Evolutionary conservation across 2,329 filamentous ascomycete genomes (phyloP).

Genomic region (Cadophora sp.): DNA sequence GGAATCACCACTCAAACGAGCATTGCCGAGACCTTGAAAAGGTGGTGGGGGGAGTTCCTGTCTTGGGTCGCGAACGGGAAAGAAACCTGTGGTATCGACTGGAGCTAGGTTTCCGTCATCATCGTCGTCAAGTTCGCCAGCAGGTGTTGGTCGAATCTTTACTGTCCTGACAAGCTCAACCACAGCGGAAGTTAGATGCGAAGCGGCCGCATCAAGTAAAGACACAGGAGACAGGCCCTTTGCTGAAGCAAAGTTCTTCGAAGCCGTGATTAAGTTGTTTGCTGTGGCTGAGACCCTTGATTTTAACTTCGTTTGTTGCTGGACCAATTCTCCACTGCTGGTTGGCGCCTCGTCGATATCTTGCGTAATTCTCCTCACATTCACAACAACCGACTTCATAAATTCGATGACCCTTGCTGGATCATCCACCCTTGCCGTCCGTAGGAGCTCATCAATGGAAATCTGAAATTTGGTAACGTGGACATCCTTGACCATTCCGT

Average conservation of each 20-base stretch:
- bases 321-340: slow-evolving; percentile 57
- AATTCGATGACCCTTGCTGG: slow-evolving; percentile 79
- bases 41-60: slow-evolving; percentile 50
- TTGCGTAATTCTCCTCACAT: slow-evolving; percentile 83
- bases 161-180: slow-evolving; percentile 84
- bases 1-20: slow-evolving; percentile 68
- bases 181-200: slow-evolving; percentile 84
- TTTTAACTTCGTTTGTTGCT: slow-evolving; percentile 74
- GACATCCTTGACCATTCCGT: slow-evolving; percentile 86
- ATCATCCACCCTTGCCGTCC: slow-evolving; percentile 75
- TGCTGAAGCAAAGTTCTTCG: slow-evolving; percentile 86
- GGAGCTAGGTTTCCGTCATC: slow-evolving; percentile 73
- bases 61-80: slow-evolving; percentile 58
- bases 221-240: slow-evolving; percentile 92
- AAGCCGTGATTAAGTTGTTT: slow-evolving; percentile 93
- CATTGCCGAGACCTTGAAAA: slow-evolving; percentile 64
- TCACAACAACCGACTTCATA: slow-evolving; percentile 85
- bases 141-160: slow-evolving; percentile 81
- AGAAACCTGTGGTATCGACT: slow-evolving; percentile 72
- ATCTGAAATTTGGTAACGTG: slow-evolving; percentile 96
- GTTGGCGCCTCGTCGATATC: slow-evolving; percentile 70
- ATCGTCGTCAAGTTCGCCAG: slow-evolving; percentile 78
- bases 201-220: slow-evolving; percentile 89
- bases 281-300: slow-evolving; percentile 88
- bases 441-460: slow-evolving; percentile 88